Conservation (phyloP, 495 filamentous ascomycete genomes). For the Penicillium robsamsonii region DNA sequence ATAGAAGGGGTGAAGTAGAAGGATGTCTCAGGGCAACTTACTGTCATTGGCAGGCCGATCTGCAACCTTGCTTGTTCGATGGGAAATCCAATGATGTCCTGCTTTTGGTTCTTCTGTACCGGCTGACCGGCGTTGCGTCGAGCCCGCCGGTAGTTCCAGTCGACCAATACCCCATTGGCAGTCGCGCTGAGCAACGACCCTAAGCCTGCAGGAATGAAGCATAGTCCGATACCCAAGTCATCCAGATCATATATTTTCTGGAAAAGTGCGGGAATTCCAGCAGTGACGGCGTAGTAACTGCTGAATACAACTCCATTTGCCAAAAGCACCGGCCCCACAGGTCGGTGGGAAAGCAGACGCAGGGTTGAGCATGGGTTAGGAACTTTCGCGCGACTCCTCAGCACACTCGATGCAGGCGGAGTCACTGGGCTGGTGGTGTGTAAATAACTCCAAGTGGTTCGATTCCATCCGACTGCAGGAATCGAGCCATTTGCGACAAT, state of each 20-base stretch:
- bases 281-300: constrained; percentile 38
- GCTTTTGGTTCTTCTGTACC: constrained; percentile 41
- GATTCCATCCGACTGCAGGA: constrained; percentile 23
- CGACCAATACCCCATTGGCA: constrained; percentile 69
- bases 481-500: constrained; percentile 45
- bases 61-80: constrained; percentile 46
- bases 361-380: constrained; percentile 34
- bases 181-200: constrained; percentile 70
- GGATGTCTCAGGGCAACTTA: constrained; percentile 10
- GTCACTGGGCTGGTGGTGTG: constrained; percentile 40
- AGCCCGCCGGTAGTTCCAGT: constrained; percentile 48
- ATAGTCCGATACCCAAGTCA: constrained; percentile 37
- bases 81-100: constrained; percentile 38
- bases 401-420: constrained; percentile 50
- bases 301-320: constrained; percentile 40
- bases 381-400: neutral
- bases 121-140: constrained; percentile 27
- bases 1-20: neutral
- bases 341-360: constrained; percentile 53
- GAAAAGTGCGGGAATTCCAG: constrained; percentile 33
- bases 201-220: constrained; percentile 36
- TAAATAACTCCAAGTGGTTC: constrained; percentile 20
- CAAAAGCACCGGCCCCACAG: constrained; percentile 52
- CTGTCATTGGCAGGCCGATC: constrained; percentile 37
- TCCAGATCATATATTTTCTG: constrained; percentile 27